Base-by-base conservation (phyloP, 768 basidiomycete genomes). In the Pulveroboletus sp. region DNA sequence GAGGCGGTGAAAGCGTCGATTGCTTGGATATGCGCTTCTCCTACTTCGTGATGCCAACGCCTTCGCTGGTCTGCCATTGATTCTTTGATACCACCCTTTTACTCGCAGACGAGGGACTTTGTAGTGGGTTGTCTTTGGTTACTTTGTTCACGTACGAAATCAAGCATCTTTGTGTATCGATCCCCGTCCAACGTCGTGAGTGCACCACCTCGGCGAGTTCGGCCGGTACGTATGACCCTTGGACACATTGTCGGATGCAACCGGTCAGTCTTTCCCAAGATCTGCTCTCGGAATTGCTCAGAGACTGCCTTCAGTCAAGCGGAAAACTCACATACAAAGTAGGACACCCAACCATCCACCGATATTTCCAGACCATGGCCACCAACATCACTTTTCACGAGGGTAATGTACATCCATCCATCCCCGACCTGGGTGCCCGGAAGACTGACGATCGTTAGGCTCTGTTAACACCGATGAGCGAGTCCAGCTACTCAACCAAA, bases 401-500 rank as follows among this genome's bases (percentile, higher is more conserved):
- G 44, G 85, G 85, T 83, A 56, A 14, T 18, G 69, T 18, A 37
- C 37, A 37, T 10, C 10, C 37, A 37, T 10, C 10, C 10, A 0
- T 36, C 18, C 33, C 32, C 11, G 18, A 35, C 17, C 21, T 11
- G 5, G 11, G 14, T 10, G 15, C 17, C 49, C 30, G 14, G 27
- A 26, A 46, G 40, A 50, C 46, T 43, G 47, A 53, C 21, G 6
- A n/a, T 43, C 45, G 12, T 5, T 59, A 91, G 89, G 93, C 43
- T 85, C 89, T 42, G 85, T 95, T 36, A 75, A 72, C 35, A 65
- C 73, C 15, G 60, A 73, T 32, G 92, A 95, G 71, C 86, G 95
- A 51, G 69, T 73, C 17, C 60, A 73, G 24, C 68, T 89, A 12
- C 74, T 93, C 15, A 71, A 77, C 17, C 95, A 98, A 66, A 85